Conservation (phyloP, 768 basidiomycete genomes). For the Tubosaeta sp. region DNA sequence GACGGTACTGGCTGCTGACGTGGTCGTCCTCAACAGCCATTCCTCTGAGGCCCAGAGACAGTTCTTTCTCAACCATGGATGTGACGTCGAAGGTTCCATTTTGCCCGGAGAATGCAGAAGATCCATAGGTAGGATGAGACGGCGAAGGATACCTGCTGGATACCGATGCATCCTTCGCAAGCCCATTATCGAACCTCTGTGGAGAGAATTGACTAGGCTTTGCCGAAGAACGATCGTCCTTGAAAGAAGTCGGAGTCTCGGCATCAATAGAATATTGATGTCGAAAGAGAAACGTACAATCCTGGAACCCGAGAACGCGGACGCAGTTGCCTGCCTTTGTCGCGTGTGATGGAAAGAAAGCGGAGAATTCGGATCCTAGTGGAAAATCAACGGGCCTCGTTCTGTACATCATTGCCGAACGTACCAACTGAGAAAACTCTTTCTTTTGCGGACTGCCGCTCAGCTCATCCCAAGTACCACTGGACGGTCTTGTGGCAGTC, state of each 20-base stretch:
- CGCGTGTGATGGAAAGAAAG: constrained; percentile 43
- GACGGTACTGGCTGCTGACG: constrained; percentile 36
- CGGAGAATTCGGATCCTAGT: constrained; percentile 40
- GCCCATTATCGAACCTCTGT: constrained; percentile 46
- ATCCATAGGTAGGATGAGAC: constrained; percentile 34
- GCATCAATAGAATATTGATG: constrained; percentile 13
- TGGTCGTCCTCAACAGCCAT: constrained; percentile 58
- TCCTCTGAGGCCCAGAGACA: constrained; percentile 55
- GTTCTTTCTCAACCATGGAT: constrained; percentile 46
- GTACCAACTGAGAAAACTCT: constrained; percentile 47
- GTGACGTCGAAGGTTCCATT: constrained; percentile 36
- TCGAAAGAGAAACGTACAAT: constrained; percentile 31
- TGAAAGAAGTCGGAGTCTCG: constrained; percentile 18
- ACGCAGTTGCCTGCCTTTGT: constrained; percentile 40
- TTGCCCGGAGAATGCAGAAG: constrained; percentile 29
- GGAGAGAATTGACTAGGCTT: constrained; percentile 52
- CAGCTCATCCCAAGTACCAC: constrained; percentile 59
- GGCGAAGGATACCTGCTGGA: constrained; percentile 46
- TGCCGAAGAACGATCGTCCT: constrained; percentile 45
- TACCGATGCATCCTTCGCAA: constrained; percentile 38
- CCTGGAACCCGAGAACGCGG: constrained; percentile 37
- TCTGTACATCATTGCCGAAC: constrained; percentile 17
- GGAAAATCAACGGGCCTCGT: constrained; percentile 10
- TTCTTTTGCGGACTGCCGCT: constrained; percentile 46
- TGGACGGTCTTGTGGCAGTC: constrained; percentile 46